Percentiles rank a stretch among this genome's conserved stretches.
phyloP scores from a whole-genome alignment of 2,329 filamentous ascomycete genomes.

The Fusarium sp. region DNA sequence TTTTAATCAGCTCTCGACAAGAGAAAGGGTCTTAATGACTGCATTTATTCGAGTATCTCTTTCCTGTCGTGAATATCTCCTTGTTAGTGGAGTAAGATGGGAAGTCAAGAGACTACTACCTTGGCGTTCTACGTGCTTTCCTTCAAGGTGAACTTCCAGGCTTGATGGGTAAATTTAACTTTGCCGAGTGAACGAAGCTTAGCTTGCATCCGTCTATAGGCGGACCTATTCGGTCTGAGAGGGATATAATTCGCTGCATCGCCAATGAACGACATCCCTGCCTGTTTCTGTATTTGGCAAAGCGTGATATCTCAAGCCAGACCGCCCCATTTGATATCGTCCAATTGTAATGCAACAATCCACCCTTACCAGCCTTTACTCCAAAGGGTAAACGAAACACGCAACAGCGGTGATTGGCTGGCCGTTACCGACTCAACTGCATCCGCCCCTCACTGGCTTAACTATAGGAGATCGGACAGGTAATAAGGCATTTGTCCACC shows the following conservation, averaged over 20 bases:
- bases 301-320: fast-evolving
- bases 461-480: neutral
- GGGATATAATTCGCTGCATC: neutral
- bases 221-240: neutral
- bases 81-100: fast-evolving
- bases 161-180: neutral
- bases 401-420: fast-evolving
- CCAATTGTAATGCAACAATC: neutral
- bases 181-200: neutral
- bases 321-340: neutral
- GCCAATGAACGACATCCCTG: neutral
- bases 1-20: neutral
- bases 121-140: neutral
- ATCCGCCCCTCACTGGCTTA: neutral
- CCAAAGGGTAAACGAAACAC: neutral
- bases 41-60: neutral
- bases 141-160: no score
- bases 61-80: neutral
- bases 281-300: neutral
- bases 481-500: neutral
- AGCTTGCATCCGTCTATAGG: neutral
- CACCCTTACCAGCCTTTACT: neutral
- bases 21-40: neutral
- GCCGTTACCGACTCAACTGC: neutral
- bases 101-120: neutral